Percentiles rank a stretch among this genome's conserved stretches.
Conservation (phyloP, 768 basidiomycete genomes). For the Amanita brunnescens region DNA sequence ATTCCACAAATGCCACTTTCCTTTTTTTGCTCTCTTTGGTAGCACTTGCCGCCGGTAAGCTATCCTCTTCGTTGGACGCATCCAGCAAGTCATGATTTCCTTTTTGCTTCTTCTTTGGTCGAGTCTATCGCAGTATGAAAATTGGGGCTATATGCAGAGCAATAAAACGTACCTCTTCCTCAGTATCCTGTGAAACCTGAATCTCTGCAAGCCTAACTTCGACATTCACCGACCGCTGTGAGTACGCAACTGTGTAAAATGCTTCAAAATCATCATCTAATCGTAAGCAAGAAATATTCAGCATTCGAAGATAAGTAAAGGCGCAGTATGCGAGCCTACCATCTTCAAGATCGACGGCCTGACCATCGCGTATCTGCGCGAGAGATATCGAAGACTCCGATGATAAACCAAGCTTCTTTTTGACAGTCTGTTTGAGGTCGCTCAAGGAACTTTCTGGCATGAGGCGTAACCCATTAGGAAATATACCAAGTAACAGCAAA, state of each 20-base stretch:
- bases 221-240: conserved; percentile 25
- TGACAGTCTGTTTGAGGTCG: conserved; percentile 47
- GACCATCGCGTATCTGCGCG: conserved; percentile 45
- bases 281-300: neutral
- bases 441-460: conserved; percentile 50
- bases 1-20: conserved; percentile 1
- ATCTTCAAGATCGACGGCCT: conserved; percentile 64
- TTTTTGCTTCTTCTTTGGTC: conserved; percentile 1
- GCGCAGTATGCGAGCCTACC: conserved; percentile 32
- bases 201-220: conserved; percentile 27
- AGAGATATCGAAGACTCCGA: conserved; percentile 26
- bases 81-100: neutral
- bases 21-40: neutral
- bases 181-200: neutral
- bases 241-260: conserved; percentile 41
- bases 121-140: neutral
- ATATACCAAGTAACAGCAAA: neutral
- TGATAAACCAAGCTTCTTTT: conserved; percentile 50
- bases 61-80: neutral
- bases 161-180: neutral
- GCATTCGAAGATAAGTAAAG: neutral
- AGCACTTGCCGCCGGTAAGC: neutral
- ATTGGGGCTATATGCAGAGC: neutral
- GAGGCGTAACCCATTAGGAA: neutral
- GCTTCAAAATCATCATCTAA: conserved; percentile 78